phyloP scores from a whole-genome alignment of 2,329 filamentous ascomycete genomes.

The Sporothrix humicola region DNA sequence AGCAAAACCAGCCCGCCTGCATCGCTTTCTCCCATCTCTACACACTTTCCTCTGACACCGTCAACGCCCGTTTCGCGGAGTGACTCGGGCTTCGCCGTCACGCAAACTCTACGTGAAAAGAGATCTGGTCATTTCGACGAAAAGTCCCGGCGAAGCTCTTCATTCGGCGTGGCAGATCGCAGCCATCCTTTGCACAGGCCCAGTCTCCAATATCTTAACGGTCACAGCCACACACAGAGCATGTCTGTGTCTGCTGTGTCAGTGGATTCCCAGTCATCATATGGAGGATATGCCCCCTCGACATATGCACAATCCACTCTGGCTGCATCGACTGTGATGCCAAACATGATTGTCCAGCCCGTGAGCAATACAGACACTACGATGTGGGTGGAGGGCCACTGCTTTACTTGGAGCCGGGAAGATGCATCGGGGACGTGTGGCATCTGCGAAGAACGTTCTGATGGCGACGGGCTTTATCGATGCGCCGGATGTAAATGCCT shows the following conservation, averaged over 20 bases:
- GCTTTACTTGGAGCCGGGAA: constrained; percentile 67
- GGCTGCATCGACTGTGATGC: constrained; percentile 85
- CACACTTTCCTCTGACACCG: constrained; percentile 76
- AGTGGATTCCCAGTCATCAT: constrained; percentile 71
- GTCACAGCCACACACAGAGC: constrained; percentile 60
- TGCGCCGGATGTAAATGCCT: constrained; percentile 68
- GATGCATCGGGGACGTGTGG: constrained; percentile 69
- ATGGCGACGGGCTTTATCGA: constrained; percentile 74
- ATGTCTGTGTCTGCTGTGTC: constrained; percentile 65
- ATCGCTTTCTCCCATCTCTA: constrained; percentile 76
- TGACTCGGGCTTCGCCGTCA: constrained; percentile 88
- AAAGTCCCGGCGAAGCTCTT: constrained; percentile 85
- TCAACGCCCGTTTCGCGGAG: constrained; percentile 82
- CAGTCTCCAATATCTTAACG: constrained; percentile 73
- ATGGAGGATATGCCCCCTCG: constrained; percentile 76
- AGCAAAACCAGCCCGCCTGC: constrained; percentile 66
- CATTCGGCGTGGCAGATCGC: constrained; percentile 76
- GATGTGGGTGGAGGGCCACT: constrained; percentile 86
- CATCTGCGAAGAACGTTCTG: constrained; percentile 76
- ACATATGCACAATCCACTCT: constrained; percentile 86
- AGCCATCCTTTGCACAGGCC: constrained; percentile 70
- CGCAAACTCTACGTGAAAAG: constrained; percentile 88
- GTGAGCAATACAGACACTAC: constrained; percentile 79
- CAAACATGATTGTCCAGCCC: constrained; percentile 78
- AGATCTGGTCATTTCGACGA: constrained; percentile 90